These are phyloP conservation scores for Pinus taeda DNA, from an alignment of 75 land plant species.

Conservation along the genomic window DNA sequence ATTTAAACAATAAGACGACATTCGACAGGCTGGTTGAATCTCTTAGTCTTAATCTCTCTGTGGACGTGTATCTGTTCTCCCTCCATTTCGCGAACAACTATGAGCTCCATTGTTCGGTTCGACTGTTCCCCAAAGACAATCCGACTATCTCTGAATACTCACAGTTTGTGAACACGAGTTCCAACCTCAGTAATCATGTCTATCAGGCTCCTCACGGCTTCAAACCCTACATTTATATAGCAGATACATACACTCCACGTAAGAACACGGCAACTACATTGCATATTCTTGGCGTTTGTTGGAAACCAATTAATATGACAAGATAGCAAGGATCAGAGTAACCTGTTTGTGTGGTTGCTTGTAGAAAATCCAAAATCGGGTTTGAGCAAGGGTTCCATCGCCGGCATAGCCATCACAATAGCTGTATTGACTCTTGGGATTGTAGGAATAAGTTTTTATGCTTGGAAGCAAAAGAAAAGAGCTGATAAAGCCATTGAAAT, in stretches of 20 bases:
- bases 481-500: conserved; percentile 14
- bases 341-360: too few species aligned
- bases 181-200: conserved; percentile 53
- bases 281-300: background rate
- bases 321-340: background rate
- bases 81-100: conserved; percentile 40
- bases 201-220: conserved; percentile 56
- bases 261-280: conserved; percentile 12
- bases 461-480: conserved; percentile 21
- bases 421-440: background rate
- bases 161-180: conserved; percentile 43
- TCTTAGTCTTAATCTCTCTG: conserved; percentile 36
- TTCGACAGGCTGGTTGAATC: conserved; percentile 43
- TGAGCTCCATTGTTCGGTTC: conserved; percentile 44
- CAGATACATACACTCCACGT: conserved; percentile 57
- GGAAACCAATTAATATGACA: background rate
- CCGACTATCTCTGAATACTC: conserved; percentile 35
- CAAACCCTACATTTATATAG: conserved; percentile 62
- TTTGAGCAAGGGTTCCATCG: background rate
- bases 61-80: conserved; percentile 49
- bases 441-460: conserved; percentile 8
- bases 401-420: conserved; percentile 11
- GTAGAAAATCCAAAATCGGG: background rate
- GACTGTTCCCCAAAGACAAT: conserved; percentile 44
- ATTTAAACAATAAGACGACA: conserved; percentile 27